These are phyloP conservation scores for Nadsonia commutata DNA, from an alignment of 1,139 yeast genomes.

Conservation along the genomic window DNA sequence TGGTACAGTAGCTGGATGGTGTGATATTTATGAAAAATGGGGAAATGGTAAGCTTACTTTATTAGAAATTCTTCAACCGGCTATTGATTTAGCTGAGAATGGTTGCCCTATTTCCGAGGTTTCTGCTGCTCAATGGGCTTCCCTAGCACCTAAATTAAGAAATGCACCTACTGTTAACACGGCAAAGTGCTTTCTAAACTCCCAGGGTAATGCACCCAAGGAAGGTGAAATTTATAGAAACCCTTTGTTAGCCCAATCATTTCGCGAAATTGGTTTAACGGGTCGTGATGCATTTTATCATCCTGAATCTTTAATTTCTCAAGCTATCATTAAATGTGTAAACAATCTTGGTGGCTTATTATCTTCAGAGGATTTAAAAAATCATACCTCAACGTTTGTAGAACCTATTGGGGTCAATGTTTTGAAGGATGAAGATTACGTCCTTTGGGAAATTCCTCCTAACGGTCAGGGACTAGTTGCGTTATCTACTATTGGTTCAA, in stretches of 20 bases:
- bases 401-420: conserved; percentile 40
- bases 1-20: conserved; percentile 70
- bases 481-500: conserved; percentile 49
- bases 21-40: conserved; percentile 52
- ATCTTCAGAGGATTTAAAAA: conserved; percentile 37
- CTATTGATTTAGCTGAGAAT: conserved; percentile 50
- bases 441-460: conserved; percentile 67
- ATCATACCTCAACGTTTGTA: conserved; percentile 44
- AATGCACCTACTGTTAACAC: conserved; percentile 21
- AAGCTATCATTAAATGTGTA: conserved; percentile 44
- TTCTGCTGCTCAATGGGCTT: conserved; percentile 40
- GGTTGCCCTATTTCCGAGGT: conserved; percentile 57
- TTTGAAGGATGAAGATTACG: conserved; percentile 21
- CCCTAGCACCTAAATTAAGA: conserved; percentile 26
- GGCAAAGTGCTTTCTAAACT: conserved; percentile 13
- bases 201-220: conserved; percentile 31
- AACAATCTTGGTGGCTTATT: conserved; percentile 41
- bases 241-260: conserved; percentile 37
- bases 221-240: conserved; percentile 51
- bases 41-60: conserved; percentile 56
- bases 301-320: conserved; percentile 41
- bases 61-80: conserved; percentile 50
- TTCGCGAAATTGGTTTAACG: conserved; percentile 35
- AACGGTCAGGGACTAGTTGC: conserved; percentile 74
- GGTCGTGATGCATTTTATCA: conserved; percentile 58